A percentile compares a stretch with the other conserved stretches of the same genome.
These are phyloP conservation scores for Stephania cephalantha DNA, from an alignment of 164 flowering plant species.

Conservation along the genomic window DNA sequence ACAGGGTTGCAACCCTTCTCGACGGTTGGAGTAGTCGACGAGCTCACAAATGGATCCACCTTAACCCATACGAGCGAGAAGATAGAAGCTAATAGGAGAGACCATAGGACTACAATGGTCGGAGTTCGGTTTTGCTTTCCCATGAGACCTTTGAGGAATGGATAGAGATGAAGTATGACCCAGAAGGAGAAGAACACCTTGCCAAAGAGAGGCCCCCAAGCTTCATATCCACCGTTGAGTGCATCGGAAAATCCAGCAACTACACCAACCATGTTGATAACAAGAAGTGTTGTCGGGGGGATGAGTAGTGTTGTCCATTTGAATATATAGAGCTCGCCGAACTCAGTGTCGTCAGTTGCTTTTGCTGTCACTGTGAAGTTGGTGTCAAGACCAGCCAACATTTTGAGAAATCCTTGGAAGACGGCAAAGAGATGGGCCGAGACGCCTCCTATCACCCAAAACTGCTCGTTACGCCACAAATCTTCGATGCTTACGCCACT, in stretches of 20 bases:
- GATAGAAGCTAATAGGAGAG: conserved; percentile 80
- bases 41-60: conserved; percentile 54
- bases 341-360: conserved; percentile 69
- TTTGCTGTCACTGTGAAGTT: conserved; percentile 90
- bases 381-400: conserved; percentile 80
- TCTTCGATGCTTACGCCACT: conserved; percentile 90
- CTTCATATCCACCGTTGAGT: conserved; percentile 71
- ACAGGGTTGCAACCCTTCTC: neutral
- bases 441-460: conserved; percentile 98
- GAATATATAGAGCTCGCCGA: conserved; percentile 71
- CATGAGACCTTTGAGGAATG: conserved; percentile 96
- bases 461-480: conserved; percentile 90
- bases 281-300: conserved; percentile 78
- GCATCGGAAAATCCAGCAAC: conserved; percentile 95
- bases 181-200: conserved; percentile 89
- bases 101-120: conserved; percentile 81
- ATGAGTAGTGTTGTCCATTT: conserved; percentile 91
- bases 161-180: conserved; percentile 88
- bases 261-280: conserved; percentile 75
- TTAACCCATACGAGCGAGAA: conserved; percentile 90
- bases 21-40: neutral
- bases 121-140: conserved; percentile 88
- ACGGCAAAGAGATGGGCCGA: conserved; percentile 96
- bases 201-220: conserved; percentile 93
- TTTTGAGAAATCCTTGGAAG: conserved; percentile 82